Conservation (phyloP, 1,139 yeast genomes). For the Nakaseomyces sp. region DNA sequence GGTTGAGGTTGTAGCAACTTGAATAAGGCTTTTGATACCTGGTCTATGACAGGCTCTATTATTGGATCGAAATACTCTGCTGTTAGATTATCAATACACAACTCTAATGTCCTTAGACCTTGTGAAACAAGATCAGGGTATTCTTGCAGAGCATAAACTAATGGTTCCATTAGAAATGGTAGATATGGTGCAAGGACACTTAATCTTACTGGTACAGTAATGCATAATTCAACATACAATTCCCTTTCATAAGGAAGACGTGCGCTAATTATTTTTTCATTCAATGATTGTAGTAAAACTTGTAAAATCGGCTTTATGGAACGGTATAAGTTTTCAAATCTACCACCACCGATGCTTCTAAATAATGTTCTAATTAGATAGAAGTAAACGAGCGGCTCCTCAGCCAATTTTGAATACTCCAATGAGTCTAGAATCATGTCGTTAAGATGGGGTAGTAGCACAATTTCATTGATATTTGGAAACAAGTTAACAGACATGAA, state of each 20-base stretch:
- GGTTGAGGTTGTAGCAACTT: conserved; percentile 86
- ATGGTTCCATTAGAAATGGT: conserved; percentile 78
- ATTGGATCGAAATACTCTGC: conserved; percentile 97
- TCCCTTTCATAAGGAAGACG: conserved; percentile 87
- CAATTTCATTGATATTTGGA: conserved; percentile 80
- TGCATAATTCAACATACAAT: conserved; percentile 84
- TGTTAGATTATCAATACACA: conserved; percentile 94
- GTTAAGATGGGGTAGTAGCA: conserved; percentile 78
- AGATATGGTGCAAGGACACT: conserved; percentile 91
- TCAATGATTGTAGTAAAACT: conserved; percentile 74
- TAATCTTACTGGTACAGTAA: conserved; percentile 89
- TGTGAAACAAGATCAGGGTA: conserved; percentile 87
- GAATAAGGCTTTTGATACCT: conserved; percentile 90
- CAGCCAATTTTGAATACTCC: conserved; percentile 74
- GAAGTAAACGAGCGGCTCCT: conserved; percentile 85
- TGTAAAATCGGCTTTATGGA: conserved; percentile 89
- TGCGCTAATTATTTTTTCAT: conserved; percentile 73
- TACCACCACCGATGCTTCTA: conserved; percentile 92
- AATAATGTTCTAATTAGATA: conserved; percentile 81
- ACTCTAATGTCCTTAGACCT: conserved; percentile 85
- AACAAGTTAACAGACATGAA: conserved; percentile 93
- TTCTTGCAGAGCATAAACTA: conserved; percentile 85
- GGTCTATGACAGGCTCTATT: conserved; percentile 89
- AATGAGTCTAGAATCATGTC: conserved; percentile 74
- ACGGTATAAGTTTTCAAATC: conserved; percentile 84